phyloP scores from a whole-genome alignment of 1,284 basidiomycete genomes.

The Microbotryomycetes sp. region DNA sequence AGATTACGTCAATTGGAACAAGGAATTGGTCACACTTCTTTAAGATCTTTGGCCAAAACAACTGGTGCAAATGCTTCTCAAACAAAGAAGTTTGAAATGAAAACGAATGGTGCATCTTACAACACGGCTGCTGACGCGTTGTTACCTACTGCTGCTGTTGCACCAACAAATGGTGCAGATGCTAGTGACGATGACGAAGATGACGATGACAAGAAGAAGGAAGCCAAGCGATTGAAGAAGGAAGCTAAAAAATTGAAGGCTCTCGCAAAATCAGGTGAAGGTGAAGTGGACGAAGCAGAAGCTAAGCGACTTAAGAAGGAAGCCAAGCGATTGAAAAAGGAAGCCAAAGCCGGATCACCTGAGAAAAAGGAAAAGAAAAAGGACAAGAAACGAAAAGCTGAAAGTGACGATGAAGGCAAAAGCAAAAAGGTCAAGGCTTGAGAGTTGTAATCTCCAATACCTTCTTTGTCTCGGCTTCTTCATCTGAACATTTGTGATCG shows the following conservation, averaged over 20 bases:
- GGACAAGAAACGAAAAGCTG: conserved; percentile 21
- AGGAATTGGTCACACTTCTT: conserved; percentile 59
- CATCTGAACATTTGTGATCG: conserved; percentile 6
- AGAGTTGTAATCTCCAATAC: neutral
- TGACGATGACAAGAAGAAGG: conserved; percentile 57
- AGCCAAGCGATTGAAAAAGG: neutral
- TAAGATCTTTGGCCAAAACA: conserved; percentile 42
- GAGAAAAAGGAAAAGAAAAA: conserved; percentile 19
- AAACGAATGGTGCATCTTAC: conserved; percentile 64
- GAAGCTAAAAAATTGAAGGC: conserved; percentile 30
- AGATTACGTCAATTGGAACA: conserved; percentile 83
- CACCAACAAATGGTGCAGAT: neutral
- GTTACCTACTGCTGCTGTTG: conserved; percentile 53
- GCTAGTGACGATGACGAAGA: conserved; percentile 18
- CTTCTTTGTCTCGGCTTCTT: neutral
- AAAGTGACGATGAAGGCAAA: conserved; percentile 16
- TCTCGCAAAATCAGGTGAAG: neutral
- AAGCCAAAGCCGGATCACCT: conserved; percentile 7
- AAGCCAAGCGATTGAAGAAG: conserved; percentile 43
- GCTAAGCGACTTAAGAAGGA: neutral
- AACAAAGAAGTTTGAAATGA: conserved; percentile 66
- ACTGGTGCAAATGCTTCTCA: conserved; percentile 50
- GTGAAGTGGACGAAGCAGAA: conserved; percentile 1
- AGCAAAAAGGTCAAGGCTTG: conserved; percentile 14
- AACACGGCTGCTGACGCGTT: conserved; percentile 66